Evolutionary conservation across 2,329 filamentous ascomycete species (phyloP).

Genomic region (Paecilomyces niveus): DNA sequence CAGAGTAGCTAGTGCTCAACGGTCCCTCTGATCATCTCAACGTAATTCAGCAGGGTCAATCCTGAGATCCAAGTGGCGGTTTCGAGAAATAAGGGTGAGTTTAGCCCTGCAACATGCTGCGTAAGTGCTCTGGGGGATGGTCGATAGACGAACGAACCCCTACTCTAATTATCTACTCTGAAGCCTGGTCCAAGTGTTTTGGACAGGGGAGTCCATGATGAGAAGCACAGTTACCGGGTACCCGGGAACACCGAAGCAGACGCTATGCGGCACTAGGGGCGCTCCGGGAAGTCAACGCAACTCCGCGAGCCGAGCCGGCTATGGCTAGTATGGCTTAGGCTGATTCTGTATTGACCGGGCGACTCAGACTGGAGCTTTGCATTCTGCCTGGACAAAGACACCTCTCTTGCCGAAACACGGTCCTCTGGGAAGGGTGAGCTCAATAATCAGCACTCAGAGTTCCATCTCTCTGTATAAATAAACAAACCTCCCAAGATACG

Average conservation of each 20-base stretch:
- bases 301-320: neutral
- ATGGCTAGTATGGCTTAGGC: neutral
- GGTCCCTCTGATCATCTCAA: neutral
- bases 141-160: neutral
- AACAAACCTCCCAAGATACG: too few species aligned
- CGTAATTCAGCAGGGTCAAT: neutral
- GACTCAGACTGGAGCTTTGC: too few species aligned
- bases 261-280: neutral
- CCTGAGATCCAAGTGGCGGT: neutral
- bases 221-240: neutral
- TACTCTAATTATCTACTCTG: neutral
- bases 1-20: neutral
- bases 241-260: neutral
- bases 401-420: too few species aligned
- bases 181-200: neutral
- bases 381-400: too few species aligned
- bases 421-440: too few species aligned
- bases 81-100: neutral
- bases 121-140: neutral
- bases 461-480: too few species aligned
- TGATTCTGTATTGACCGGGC: too few species aligned
- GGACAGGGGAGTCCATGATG: neutral
- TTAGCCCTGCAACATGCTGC: neutral
- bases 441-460: too few species aligned
- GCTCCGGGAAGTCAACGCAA: neutral